Base-by-base conservation (phyloP, 768 basidiomycete species). In the Hygrocybe punicea region DNA sequence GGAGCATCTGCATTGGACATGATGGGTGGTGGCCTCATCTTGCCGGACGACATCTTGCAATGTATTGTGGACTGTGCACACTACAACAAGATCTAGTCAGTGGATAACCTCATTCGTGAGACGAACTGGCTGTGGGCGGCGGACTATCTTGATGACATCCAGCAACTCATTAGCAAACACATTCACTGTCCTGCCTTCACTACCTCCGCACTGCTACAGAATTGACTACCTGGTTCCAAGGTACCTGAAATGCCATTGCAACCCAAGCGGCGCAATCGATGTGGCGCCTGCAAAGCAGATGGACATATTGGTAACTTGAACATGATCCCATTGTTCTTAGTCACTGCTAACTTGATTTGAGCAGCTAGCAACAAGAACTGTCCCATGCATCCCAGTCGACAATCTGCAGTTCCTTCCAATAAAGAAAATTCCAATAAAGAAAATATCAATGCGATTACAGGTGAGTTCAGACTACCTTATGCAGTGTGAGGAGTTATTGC, bases 21-120 rank as follows among this genome's bases (percentile, higher is more conserved):
- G 36, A 39, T 39, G 36, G 36, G 36, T 9, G 21, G 29, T n/a
- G 53, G 21, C n/a, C n/a, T 39, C 10, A 33, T 55, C 45, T 16
- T 55, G 24, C 33, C 45, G 21, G 17, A 46, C 25, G 24, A 55
- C 42, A 37, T 58, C 16, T 36, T 60, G 6, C 44, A 57, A 44
- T 56, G 59, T 35, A 60, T 60, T 34, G 57, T 60, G 17, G 51
- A 60, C 23, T 53, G 50, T 29, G 56, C 59, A 34, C 56, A 58
- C 23, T 29, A 23, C 19, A 14, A 40, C 23, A 60, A 58, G 39
- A 53, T 60, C 36, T 21, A 47, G 33, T 52, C 50, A 24, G n/a
- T 47, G 3, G 57, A 60, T 34, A 48, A 60, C 16, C 36, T 60
- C 14, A 19, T 16, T n/a, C 39, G 45, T 13, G 56, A 60, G 53